Evolutionary conservation across 352 stramenopile species (phyloP).

Genomic region (Phytophthora ramorum): DNA sequence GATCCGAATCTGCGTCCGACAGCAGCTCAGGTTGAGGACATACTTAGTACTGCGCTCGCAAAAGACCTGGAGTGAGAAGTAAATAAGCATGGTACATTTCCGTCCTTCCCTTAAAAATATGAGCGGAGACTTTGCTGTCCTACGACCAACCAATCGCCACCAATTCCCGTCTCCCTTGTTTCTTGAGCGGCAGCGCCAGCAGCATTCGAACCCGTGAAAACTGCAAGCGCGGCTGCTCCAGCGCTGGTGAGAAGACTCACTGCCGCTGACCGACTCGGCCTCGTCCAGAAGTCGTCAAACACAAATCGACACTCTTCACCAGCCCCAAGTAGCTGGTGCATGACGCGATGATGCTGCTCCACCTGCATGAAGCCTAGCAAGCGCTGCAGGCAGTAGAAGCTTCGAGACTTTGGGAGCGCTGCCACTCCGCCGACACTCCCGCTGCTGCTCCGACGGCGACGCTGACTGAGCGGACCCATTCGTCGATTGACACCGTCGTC

Average conservation of each 20-base stretch:
- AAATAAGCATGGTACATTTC: slow-evolving; percentile 18
- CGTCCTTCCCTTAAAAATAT: slow-evolving; percentile 13
- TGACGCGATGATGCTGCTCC: slow-evolving; percentile 55
- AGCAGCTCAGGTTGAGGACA: slow-evolving; percentile 22
- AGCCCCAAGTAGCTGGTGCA: slow-evolving; percentile 65
- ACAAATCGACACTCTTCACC: slow-evolving; percentile 64
- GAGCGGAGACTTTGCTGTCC: slow-evolving; percentile 15
- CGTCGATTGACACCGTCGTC: slow-evolving; percentile 31
- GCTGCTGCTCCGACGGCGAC: slow-evolving; percentile 23
- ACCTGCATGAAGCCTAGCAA: slow-evolving; percentile 67
- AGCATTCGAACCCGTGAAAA: slow-evolving; percentile 11
- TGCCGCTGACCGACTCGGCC: slow-evolving; percentile 25
- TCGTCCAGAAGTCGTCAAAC: slow-evolving; percentile 73
- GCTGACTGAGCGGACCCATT: slow-evolving; percentile 18
- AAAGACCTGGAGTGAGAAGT: neutral
- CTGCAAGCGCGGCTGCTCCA: slow-evolving; percentile 21
- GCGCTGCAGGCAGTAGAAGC: slow-evolving; percentile 73
- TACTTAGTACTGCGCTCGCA: slow-evolving; percentile 13
- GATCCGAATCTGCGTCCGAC: slow-evolving; percentile 14
- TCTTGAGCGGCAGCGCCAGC: neutral
- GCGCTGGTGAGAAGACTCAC: slow-evolving; percentile 28
- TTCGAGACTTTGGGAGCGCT: slow-evolving; percentile 43
- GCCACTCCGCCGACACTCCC: slow-evolving; percentile 20
- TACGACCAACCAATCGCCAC: slow-evolving; percentile 8
- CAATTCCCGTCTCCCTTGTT: neutral